phyloP scores from a whole-genome alignment of 306 rosid species.

The Abrus pulchellus region DNA sequence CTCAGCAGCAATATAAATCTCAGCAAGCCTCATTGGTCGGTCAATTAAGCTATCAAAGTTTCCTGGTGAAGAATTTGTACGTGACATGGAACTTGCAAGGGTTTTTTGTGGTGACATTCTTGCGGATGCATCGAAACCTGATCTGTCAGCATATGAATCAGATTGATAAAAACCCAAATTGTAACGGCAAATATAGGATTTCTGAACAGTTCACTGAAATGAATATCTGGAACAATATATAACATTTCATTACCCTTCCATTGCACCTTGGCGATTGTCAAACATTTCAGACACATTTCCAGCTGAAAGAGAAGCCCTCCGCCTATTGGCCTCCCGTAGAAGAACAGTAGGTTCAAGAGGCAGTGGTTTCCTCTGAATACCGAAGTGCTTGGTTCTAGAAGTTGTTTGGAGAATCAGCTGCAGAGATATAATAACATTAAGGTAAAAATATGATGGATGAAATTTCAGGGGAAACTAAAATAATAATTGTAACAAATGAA shows the following conservation, averaged over 20 bases:
- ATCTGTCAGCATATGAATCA: conserved; percentile 74
- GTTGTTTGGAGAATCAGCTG: conserved; percentile 89
- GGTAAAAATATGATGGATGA: conserved; percentile 16
- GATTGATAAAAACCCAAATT: conserved; percentile 52
- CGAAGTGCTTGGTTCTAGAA: conserved; percentile 75
- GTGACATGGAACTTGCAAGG: conserved; percentile 72
- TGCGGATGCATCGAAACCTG: conserved; percentile 73
- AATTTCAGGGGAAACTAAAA: conserved; percentile 28
- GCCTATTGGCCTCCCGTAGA: conserved; percentile 93
- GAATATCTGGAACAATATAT: conserved; percentile 43
- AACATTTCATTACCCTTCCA: conserved; percentile 74
- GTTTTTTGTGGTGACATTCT: conserved; percentile 75
- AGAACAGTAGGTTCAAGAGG: conserved; percentile 96
- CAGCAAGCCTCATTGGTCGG: conserved; percentile 99
- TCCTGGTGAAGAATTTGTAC: conserved; percentile 95
- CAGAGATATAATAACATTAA: conserved; percentile 38
- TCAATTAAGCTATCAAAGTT: conserved; percentile 79
- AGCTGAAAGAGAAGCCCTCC: conserved; percentile 97
- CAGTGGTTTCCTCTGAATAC: conserved; percentile 87
- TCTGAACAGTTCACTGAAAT: conserved; percentile 28
- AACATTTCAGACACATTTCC: conserved; percentile 83
- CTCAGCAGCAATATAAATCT: conserved; percentile 90
- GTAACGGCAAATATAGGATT: conserved; percentile 32
- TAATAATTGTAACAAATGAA: conserved; percentile 21
- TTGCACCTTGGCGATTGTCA: conserved; percentile 67